Evolutionary conservation across 2,329 filamentous ascomycete species (phyloP), one percentile per base, ranked within the genome.

Genomic region (Dactylonectria macrodidyma): DNA sequence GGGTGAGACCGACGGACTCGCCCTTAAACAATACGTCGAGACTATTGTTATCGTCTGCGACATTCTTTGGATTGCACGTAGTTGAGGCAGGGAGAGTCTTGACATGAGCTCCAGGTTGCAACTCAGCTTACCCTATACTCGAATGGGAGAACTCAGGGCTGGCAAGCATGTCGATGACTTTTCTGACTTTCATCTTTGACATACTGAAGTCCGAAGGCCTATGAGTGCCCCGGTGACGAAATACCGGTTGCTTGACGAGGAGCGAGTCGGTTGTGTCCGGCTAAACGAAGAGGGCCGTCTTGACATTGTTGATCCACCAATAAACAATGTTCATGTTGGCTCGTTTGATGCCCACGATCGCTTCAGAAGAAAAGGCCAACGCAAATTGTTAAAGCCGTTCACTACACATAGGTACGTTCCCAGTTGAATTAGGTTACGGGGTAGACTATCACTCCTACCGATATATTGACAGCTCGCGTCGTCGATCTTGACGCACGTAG

Each of bases 401-500:
- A 12, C 14, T 30, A 36, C 46, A 16, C 14, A 22, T 33, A 22
- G 16, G 12, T 11, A 22, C 22, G 12, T 11, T 19, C 8, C 44
- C 22, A 41, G 22, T 11, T 10, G 26, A 34, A 34, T 16, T 36
- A 34, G 11, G 5, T 5, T 6, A 26, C 24, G 19, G 4, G 33
- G 57, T 41, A 36, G 60, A 51, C 48, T n/a, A 24, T 38, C n/a
- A 44, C 19, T n/a, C 34, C 46, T 50, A 12, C n/a, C 22, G 54
- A 41, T 57, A 34, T 34, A 24, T n/a, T 44, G 36, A 7, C 44
- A 51, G 60, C 57, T 57, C 22, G 51, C 9, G 41, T n/a, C 44
- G 60, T n/a, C 34, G 60, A 63, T 51, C 54, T 24, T 19, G 22
- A 24, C 19, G 33, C 51, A 50, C 51, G 44, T 57, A 16, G 44